Base-by-base conservation (phyloP, 371 early-diverging fungal species). In the Mortierella polycephala region DNA sequence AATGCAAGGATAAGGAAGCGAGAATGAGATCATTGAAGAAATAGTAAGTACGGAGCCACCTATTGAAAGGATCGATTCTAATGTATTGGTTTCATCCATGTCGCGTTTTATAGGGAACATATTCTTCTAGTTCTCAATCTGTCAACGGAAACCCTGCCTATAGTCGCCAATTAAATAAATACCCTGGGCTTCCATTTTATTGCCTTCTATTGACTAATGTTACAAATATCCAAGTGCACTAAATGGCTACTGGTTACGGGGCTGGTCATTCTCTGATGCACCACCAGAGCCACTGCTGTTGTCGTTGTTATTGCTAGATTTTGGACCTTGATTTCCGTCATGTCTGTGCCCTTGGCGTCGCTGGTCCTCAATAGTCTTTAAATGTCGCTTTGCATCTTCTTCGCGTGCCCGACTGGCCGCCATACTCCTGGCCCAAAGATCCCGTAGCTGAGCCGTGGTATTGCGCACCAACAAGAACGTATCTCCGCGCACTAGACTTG, bases 401-500 rank as follows among this genome's bases (percentile, higher is more conserved):
- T 63, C 55, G 14, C 46, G 44, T 7, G 16, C 23, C 40, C 12
- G 44, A 16, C 56, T 55, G 20, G 14, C 79, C 1, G 72, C 69
- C 45, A 79, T 30, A 21, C 64, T 65, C 42, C 46, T 55, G 20
- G 46, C 37, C 57, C 49, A 54, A 3, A 68, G 47, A 14, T 60
- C 55, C n/a, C 52, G 47, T 10, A 79, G 62, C 39, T 69, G 69
- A 11, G 39, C 46, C 0, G 79, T 57, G 49, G 69, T 69, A 21
- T 64, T 72, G 30, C 57, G 57, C 10, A 72, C 47, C 45, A 79
- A 21, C 13, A 62, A 40, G 9, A 67, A 69, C 4, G 73, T 64
- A 50, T 79, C 79, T 8, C 79, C 79, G n/a, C 79, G 66, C 13
- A 64, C 20, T 20, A 79, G 21, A 65, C 59, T 79, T 0, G 65